Evolutionary conservation across 2,329 filamentous ascomycete genomes (phyloP), one percentile per base, ranked within the genome.

Genomic region (Hypomyces perniciosus): DNA sequence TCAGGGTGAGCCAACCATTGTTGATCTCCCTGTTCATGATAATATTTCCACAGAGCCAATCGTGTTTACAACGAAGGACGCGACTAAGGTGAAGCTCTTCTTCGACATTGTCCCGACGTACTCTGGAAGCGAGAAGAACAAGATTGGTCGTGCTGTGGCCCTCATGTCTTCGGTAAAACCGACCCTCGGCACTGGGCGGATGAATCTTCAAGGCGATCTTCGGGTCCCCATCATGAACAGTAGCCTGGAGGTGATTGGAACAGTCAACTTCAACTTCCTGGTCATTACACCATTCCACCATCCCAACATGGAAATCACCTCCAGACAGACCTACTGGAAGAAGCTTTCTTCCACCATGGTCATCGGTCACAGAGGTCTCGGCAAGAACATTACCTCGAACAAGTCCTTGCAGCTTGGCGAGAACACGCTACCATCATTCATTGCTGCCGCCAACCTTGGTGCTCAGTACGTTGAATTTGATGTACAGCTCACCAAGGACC

Each of bases 91-190:
- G 53, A 95, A 92, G 66, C 74, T 99, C 8, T 75, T 95, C 47
- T 99, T 99, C 61, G 93, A 99, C 61, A 88, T 99, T 58, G 84
- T 97, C 2, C 93, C 92, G 1, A 99, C 93, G 0, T 97, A 97
- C 69, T 87, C 92, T 38, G 93, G 92, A 4, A 87, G 88, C 59
- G 79, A 93, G 57, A 90, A 96, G 61, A 83, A 90, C 66, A 86
- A 95, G 62, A 84, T 99, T 52, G 93, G 92, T 2, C 85, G 93
- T 37, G 93, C 83, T 26, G 91, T 96, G 27, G 92, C 93, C 1
- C 73, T 97, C 43, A 77, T 99, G 2, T 95, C 89, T 1, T 90
- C 85, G 28, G 83, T 97, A 60, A 91, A 89, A 59, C 88, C 89
- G 1, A 85, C 79, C 2, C 76, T 97, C 44, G 92, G 91, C 2